Evolutionary conservation across 352 stramenopile genomes (phyloP), one percentile per base, ranked within the genome.

Genomic region (Globisporangium mamillatum): DNA sequence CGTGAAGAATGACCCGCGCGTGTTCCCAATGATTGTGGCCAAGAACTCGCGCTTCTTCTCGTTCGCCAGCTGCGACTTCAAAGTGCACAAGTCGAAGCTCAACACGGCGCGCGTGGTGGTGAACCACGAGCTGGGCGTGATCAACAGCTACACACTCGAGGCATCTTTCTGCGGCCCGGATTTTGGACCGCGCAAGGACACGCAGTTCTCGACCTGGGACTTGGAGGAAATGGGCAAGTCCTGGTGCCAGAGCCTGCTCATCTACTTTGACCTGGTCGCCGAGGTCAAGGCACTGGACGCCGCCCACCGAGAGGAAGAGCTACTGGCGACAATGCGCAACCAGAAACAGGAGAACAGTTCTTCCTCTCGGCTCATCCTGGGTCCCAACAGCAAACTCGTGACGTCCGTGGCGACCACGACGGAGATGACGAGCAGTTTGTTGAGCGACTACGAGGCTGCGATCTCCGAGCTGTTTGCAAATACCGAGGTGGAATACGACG

Each of bases 81-180:
- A 83, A 24, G 87, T 98, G 0, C 85, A 95, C 64, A 96, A 96
- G 70, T 92, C 88, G 24, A 95, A 97, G 57, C 70, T 94, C 41
- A 89, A 85, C 14, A 98, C 93, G 1, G 93, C 89, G 10, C 82
- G 94, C 48, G 94, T 98, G 0, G 93, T 98, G 1, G 88, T 97
- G 29, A 80, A 92, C 72, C 81, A 94, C 55, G 92, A 97, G 57
- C 73, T 97, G 0, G 84, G 88, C 3, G 81, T 98, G 18, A 79
- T 81, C 57, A 91, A 93, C 74, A 92, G 77, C 71, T 98, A 93
- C 76, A 98, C 91, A 8, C 81, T 97, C 2, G 92, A 98, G 67
- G 92, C 90, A 2, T 97, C 91, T 32, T 98, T 98, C 70, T 96
- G 90, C 66, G 90, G 90, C 1, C 77, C 84, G 1, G 81, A 94